Evolutionary conservation across 1,284 basidiomycete genomes (phyloP).

Genomic region (Microbotryum silenes-acaulis): DNA sequence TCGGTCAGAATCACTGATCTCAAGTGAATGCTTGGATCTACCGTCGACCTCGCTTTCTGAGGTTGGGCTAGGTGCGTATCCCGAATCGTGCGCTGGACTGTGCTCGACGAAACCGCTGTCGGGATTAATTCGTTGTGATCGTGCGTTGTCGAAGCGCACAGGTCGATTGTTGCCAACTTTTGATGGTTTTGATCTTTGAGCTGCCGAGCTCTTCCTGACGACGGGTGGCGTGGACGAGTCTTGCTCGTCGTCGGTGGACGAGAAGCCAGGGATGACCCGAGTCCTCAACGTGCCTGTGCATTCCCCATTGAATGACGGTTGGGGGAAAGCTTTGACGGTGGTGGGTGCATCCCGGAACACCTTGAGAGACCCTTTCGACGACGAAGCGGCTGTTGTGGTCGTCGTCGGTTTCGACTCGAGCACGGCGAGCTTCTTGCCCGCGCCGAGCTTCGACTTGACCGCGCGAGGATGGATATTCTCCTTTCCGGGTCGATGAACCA

Average conservation of each 20-base stretch:
- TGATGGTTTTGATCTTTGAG: background rate
- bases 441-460: background rate
- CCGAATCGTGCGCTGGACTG: background rate
- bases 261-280: constrained; percentile 1
- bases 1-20: background rate
- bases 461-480: background rate
- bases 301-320: background rate
- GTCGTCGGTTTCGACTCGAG: background rate
- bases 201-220: background rate
- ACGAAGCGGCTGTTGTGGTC: background rate
- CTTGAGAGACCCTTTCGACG: background rate
- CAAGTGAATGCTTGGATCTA: background rate
- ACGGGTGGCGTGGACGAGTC: background rate
- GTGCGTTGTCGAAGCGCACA: background rate
- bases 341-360: background rate
- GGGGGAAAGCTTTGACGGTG: too few relatives aligned
- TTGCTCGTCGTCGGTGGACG: background rate
- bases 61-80: background rate
- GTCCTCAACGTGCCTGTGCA: constrained; percentile 1
- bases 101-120: background rate
- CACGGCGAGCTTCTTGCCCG: background rate
- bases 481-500: background rate
- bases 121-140: too few relatives aligned
- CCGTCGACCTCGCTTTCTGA: background rate
- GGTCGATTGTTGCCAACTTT: background rate